Evolutionary conservation across 768 basidiomycete species (phyloP).

Genomic region (Royoungia palumana): DNA sequence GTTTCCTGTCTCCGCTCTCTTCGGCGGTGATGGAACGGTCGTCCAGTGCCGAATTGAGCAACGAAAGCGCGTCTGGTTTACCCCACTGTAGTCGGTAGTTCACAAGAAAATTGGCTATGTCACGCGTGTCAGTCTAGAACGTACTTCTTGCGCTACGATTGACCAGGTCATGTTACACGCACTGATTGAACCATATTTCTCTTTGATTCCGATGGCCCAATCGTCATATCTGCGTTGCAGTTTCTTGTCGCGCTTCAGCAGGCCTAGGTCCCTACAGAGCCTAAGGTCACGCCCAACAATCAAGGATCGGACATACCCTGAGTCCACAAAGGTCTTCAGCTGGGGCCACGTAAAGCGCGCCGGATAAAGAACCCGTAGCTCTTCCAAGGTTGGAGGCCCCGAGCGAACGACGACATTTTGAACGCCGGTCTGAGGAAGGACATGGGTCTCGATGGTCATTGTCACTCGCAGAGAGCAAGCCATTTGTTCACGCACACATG

Average conservation of each 20-base stretch:
- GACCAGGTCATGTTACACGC: slow-evolving; percentile 17
- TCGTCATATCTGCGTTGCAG: slow-evolving; percentile 66
- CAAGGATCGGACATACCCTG: slow-evolving; percentile 49
- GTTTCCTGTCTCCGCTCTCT: background rate
- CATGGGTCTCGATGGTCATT: slow-evolving; percentile 19
- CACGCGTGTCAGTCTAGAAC: background rate
- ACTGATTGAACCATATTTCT: slow-evolving; percentile 67
- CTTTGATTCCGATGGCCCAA: slow-evolving; percentile 55
- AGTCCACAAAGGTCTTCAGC: slow-evolving; percentile 73
- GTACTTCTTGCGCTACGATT: background rate
- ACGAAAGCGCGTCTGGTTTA: slow-evolving; percentile 57
- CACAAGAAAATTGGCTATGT: slow-evolving; percentile 66
- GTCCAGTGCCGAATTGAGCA: slow-evolving; percentile 55
- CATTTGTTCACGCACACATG: background rate
- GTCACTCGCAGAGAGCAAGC: background rate
- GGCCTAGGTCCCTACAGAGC: slow-evolving; percentile 65
- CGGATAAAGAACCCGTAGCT: slow-evolving; percentile 66
- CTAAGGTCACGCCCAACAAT: background rate
- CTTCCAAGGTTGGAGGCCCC: slow-evolving; percentile 69
- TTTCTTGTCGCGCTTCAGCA: slow-evolving; percentile 68
- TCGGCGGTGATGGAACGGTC: slow-evolving; percentile 22
- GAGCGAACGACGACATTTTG: slow-evolving; percentile 39
- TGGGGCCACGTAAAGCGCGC: slow-evolving; percentile 74
- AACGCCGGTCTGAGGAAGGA: background rate
- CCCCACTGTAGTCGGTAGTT: slow-evolving; percentile 76